Evolutionary conservation across 768 basidiomycete genomes (phyloP).

Genomic region (Leccinum pellstonianum): DNA sequence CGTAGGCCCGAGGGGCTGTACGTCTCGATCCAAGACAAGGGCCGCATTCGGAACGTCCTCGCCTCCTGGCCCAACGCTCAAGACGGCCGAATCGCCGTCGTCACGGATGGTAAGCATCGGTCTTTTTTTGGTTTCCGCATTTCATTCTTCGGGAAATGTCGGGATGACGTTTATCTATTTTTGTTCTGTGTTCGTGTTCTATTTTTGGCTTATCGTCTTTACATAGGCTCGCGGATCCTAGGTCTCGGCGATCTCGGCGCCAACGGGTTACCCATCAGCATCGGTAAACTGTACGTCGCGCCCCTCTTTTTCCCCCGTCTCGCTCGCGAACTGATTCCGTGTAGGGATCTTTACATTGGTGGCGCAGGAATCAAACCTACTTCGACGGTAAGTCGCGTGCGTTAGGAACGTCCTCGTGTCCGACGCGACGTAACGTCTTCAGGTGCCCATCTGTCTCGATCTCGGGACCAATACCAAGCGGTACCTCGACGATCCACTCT

Average conservation of each 20-base stretch:
- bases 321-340: neutral
- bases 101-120: conserved; percentile 59
- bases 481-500: conserved; percentile 69
- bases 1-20: conserved; percentile 59
- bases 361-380: conserved; percentile 63
- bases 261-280: conserved; percentile 52
- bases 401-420: neutral
- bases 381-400: conserved; percentile 36
- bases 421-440: conserved; percentile 6
- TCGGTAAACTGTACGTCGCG: conserved; percentile 64
- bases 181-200: neutral
- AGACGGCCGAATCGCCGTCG: conserved; percentile 64
- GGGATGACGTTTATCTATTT: neutral
- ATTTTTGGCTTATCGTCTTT: neutral
- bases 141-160: neutral
- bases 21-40: conserved; percentile 66
- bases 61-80: conserved; percentile 46
- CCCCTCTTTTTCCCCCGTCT: neutral
- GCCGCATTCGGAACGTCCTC: conserved; percentile 57
- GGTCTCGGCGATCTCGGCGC: conserved; percentile 54
- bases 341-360: conserved; percentile 64
- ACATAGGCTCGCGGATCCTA: conserved; percentile 62
- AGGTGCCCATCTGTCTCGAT: conserved; percentile 69
- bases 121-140: neutral
- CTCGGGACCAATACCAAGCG: conserved; percentile 73